Conservation (phyloP, 2,329 filamentous ascomycete species). For the Trichoderma breve region DNA sequence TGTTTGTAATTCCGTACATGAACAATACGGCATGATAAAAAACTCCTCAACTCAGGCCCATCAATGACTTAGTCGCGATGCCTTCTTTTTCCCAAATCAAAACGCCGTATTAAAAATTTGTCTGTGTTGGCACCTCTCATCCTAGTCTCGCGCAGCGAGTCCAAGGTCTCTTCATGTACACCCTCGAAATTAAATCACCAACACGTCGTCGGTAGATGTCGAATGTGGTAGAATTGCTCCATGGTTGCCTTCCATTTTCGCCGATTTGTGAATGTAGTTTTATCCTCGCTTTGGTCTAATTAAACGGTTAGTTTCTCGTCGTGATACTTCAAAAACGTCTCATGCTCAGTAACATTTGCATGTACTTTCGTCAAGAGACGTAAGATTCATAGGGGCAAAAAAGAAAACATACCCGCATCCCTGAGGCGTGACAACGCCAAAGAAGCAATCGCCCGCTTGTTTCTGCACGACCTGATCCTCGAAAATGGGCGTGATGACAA, state of each 20-base stretch:
- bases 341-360: neutral
- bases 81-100: neutral
- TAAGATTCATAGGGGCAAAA: neutral
- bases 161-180: neutral
- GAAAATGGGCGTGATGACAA: constrained; percentile 55
- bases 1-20: neutral
- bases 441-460: constrained; percentile 51
- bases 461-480: constrained; percentile 52
- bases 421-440: constrained; percentile 54
- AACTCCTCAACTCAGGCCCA: neutral
- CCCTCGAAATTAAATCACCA: neutral
- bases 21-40: neutral
- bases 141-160: neutral
- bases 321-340: too few species aligned
- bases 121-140: neutral
- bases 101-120: neutral
- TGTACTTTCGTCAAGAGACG: neutral
- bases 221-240: neutral
- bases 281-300: constrained; percentile 7
- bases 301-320: too few species aligned
- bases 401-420: constrained; percentile 55
- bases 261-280: neutral
- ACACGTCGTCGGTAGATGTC: neutral
- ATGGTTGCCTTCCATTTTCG: neutral
- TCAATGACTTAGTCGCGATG: neutral